Evolutionary conservation across 495 filamentous ascomycete genomes (phyloP), one percentile per base, ranked within the genome.

Genomic region (Penicillium crystallinum): DNA sequence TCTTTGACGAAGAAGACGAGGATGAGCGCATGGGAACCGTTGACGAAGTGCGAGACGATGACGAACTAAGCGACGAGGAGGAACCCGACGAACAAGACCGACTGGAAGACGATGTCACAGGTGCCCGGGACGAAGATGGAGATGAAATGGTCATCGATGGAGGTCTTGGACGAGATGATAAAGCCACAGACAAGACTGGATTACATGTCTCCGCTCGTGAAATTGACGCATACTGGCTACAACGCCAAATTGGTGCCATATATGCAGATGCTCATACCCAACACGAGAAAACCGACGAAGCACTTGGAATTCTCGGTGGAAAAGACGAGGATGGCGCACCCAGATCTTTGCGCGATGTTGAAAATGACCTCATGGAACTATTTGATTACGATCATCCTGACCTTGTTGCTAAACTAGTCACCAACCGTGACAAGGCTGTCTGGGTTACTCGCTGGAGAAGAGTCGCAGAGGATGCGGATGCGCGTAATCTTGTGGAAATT

Each of bases 361-460:
- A 99, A 65, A 99, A 99, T 63, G 95, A 97, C 46, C 74, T 99
- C 44, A 97, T 97, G 86, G 95, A 97, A 61, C 81, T 97, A 0
- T 96, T 99, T 55, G 91, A 97, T 59, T 99, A 95, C 59, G 93
- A 97, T 61, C 86, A 96, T 63, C 89, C 93, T 46, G 91, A 97
- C 39, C 79, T 96, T 37, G 93, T 97, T 25, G 86, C 89, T 44
- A 92, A 88, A 65, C 78, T 99, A n/a, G 88, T 97, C 52, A 81
- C 86, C 55, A 97, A 97, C 58, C 81, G 87, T 8, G 86, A 93
- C 57, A 95, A 91, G 71, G 81, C 97, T 52, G 86, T 97, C 23
- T 99, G 95, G 93, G 86, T 95, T 11, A 97, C 95, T 15, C 82
- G 85, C 49, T 86, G 96, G 78, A 87, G 90, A 41, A 79, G 80